Evolutionary conservation across 23 red algal genomes (phyloP), one percentile per base, ranked within the genome.

Genomic region (Gracilariopsis chorda): DNA sequence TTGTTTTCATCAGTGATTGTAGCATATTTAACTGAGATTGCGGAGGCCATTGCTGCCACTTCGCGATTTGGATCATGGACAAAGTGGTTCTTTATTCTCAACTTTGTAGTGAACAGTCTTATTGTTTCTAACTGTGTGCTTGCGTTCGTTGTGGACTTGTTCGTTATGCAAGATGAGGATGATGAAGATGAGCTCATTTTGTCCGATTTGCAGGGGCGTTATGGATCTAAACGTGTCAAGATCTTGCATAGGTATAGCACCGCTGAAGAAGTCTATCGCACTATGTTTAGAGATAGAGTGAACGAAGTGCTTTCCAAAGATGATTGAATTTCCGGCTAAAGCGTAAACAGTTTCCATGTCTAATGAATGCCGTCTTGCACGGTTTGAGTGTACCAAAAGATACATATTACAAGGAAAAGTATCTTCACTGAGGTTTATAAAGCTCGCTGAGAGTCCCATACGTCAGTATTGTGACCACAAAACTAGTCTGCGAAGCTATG

Each of bases 1-100:
- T 68, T 93, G 48, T 93, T 93, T 51, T 84, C 80, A 29, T 71
- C 90, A 29, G 81, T 93, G 4, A 84, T 93, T 63, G 90, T 93
- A 32, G 77, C 57, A n/a, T 93, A 93, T 43, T 60, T 93, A 48
- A 93, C 90, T 25, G 90, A 93, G 32, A 67, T 93, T 44, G 43
- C 90, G 0, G 81, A 83, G 34, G 90, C 90, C 23, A 86, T 93
- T 48, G 78, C 81, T 34, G 41, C 81, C 20, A 47, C 90, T 16
- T 85, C 78, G 48, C 24, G 46, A 21, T 83, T 61, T 71, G 87
- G 87, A 13, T 20, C 35, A 23, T 85, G 79, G 90, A 68, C 90
- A 62, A 83, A 86, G 23, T 86, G 79, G 79, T 93, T 86, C 80
- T 93, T 93, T 34, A 62, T 86, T 28, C 16, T 68, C 33, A 41